phyloP scores from a whole-genome alignment of 2,329 filamentous ascomycete species.

The Fusarium pseudocircinatum region DNA sequence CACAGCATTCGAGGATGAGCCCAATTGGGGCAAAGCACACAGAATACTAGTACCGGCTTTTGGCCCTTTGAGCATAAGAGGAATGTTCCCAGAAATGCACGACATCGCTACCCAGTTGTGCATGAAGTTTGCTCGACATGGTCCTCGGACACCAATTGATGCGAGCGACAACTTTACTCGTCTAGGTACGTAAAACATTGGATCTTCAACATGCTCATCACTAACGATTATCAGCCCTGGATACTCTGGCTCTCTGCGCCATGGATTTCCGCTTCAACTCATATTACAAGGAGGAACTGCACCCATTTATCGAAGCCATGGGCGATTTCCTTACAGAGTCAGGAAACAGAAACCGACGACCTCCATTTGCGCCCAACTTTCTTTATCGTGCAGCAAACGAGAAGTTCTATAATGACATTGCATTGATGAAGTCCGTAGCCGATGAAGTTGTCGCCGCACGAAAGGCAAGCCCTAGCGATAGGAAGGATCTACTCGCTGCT shows the following conservation, averaged over 20 bases:
- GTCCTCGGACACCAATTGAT: constrained; percentile 64
- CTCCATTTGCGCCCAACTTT: constrained; percentile 57
- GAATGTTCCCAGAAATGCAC: constrained; percentile 76
- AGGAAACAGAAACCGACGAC: constrained; percentile 58
- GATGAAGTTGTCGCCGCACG: constrained; percentile 69
- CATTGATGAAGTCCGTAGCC: constrained; percentile 63
- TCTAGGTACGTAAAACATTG: constrained; percentile 48
- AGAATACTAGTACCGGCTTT: constrained; percentile 74
- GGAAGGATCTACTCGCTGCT: constrained; percentile 74
- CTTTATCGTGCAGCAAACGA: constrained; percentile 60
- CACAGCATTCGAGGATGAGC: constrained; percentile 62
- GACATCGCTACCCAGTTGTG: constrained; percentile 73
- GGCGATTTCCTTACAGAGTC: constrained; percentile 67
- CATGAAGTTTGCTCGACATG: constrained; percentile 75
- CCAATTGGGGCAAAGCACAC: constrained; percentile 75
- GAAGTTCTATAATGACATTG: constrained; percentile 65
- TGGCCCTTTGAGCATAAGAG: constrained; percentile 72
- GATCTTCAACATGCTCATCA: too few relatives aligned
- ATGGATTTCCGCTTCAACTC: constrained; percentile 80
- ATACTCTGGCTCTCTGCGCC: constrained; percentile 76
- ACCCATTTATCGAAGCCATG: constrained; percentile 78
- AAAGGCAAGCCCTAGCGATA: constrained; percentile 62
- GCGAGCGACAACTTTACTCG: constrained; percentile 75
- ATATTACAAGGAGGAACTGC: constrained; percentile 74
- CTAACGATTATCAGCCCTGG: constrained; percentile 59